These are phyloP conservation scores for Potentilla sterilis DNA, from an alignment of 306 rosid species.

Conservation along the genomic window DNA sequence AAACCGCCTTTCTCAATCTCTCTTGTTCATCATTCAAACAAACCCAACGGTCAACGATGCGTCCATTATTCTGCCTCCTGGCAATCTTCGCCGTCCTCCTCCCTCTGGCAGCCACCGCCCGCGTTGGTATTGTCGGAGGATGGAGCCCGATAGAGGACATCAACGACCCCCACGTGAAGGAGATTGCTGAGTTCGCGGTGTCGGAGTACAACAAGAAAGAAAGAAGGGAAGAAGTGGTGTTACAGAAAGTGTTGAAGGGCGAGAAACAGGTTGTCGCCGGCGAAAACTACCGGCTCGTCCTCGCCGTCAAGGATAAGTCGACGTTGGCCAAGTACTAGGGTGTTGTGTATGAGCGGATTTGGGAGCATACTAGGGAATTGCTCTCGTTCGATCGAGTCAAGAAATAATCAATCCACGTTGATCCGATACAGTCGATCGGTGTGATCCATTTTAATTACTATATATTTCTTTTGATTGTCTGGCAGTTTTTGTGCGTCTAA, in stretches of 20 bases:
- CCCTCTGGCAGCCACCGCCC: background rate
- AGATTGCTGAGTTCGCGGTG: slow-evolving; percentile 54
- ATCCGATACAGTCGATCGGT: background rate
- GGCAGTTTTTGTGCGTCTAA: too few species aligned
- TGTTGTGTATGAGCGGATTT: slow-evolving; percentile 35
- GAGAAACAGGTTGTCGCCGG: slow-evolving; percentile 53
- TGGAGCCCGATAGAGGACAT: slow-evolving; percentile 39
- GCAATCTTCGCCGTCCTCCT: slow-evolving; percentile 27
- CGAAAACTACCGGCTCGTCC: slow-evolving; percentile 38
- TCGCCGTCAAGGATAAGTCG: slow-evolving; percentile 26
- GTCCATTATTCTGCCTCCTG: background rate
- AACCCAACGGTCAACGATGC: slow-evolving; percentile 26
- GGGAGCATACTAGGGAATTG: slow-evolving; percentile 31
- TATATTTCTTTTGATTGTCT: too few species aligned
- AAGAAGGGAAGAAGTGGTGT: slow-evolving; percentile 8
- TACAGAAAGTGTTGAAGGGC: slow-evolving; percentile 35
- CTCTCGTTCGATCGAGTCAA: slow-evolving; percentile 36
- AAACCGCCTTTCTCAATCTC: background rate
- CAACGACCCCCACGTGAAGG: slow-evolving; percentile 38
- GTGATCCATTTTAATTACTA: background rate
- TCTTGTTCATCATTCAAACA: too few species aligned
- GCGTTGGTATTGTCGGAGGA: background rate
- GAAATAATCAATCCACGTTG: background rate
- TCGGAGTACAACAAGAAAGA: slow-evolving; percentile 43
- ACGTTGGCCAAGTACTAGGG: slow-evolving; percentile 27